These are phyloP conservation scores for Cryptococcus neoformans DNA, from an alignment of 1,284 basidiomycete genomes.

Conservation along the genomic window DNA sequence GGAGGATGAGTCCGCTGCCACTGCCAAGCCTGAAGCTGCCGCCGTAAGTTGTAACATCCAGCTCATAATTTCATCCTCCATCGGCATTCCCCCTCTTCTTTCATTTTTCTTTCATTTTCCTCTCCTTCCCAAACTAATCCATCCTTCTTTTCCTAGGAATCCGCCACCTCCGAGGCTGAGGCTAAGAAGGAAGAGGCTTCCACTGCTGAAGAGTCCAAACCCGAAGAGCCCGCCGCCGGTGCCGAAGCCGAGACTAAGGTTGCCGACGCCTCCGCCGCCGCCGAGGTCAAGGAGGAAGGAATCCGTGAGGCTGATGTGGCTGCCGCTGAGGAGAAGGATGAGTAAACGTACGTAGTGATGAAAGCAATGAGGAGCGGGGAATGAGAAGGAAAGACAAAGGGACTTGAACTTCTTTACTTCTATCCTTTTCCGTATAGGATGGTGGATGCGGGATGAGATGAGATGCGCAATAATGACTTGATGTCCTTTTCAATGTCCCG, in stretches of 20 bases:
- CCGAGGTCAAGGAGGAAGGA: not conserved
- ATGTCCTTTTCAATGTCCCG: too few species aligned
- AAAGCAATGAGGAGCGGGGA: not conserved
- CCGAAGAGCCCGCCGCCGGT: not conserved
- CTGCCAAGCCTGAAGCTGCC: constrained; percentile 6
- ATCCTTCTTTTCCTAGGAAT: not conserved
- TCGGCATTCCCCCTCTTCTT: too few species aligned
- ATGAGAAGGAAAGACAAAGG: not conserved
- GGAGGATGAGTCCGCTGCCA: constrained; percentile 7
- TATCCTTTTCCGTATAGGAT: too few species aligned
- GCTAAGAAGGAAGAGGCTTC: too few species aligned
- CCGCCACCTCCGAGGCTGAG: not conserved
- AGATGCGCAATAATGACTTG: too few species aligned
- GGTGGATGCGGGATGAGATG: too few species aligned
- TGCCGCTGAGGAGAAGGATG: constrained; percentile 1
- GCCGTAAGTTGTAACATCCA: constrained; percentile 5
- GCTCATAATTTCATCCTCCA: too few species aligned
- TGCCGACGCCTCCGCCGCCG: not conserved
- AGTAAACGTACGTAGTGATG: not conserved
- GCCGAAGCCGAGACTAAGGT: not conserved
- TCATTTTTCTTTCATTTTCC: not conserved
- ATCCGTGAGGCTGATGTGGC: not conserved
- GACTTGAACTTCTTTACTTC: too few species aligned
- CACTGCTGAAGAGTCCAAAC: not conserved
- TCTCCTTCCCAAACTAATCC: not conserved